Evolutionary conservation across 345 rosid genomes (phyloP), one percentile per base, ranked within the genome.

Genomic region (Kandelia obovata): DNA sequence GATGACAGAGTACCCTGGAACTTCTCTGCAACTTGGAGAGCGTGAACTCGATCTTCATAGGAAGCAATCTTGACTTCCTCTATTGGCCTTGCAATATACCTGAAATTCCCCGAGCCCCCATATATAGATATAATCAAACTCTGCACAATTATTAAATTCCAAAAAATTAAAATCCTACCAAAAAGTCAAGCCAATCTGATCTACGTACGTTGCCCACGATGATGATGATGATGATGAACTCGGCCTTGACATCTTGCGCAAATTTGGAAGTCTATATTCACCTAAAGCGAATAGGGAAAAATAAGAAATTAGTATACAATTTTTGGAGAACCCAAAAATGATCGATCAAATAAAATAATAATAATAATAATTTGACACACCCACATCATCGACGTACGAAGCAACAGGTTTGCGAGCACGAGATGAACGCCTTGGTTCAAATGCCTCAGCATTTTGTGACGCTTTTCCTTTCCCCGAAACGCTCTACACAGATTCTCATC

Each of bases 391-490:
- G 21, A 53, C 20, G 66, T 80, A 83, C 1, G 86, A 83, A 70
- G 66, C 5, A 70, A 83, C 76, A 2, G 59, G 13, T 7, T 73
- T 85, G 27, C 86, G 82, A 6, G 72, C 71, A 31, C 86, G 88
- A 2, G 85, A 74, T 56, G 92, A 87, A 61, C 92, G 88, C 5
- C 92, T 80, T 71, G 81, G 82, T 58, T 87, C 81, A 57, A 71
- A 23, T 21, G 49, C 53, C 32, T 26, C 59, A 58, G 52, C 25
- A 59, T 26, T 7, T 43, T 51, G 71, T 4, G 59, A 8, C 61
- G 17, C 49, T 43, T 66, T 82, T 65, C 62, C 74, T 70, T 70
- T 84, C 5, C 57, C 9, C 2, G 37, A 67, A 35, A 46, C 57
- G 35, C 81, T 75, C 64, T 68, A 52, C 56, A 19, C 23, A 52